Base-by-base conservation (phyloP, 108 stramenopile genomes). In the Stephanodiscus triporus region DNA sequence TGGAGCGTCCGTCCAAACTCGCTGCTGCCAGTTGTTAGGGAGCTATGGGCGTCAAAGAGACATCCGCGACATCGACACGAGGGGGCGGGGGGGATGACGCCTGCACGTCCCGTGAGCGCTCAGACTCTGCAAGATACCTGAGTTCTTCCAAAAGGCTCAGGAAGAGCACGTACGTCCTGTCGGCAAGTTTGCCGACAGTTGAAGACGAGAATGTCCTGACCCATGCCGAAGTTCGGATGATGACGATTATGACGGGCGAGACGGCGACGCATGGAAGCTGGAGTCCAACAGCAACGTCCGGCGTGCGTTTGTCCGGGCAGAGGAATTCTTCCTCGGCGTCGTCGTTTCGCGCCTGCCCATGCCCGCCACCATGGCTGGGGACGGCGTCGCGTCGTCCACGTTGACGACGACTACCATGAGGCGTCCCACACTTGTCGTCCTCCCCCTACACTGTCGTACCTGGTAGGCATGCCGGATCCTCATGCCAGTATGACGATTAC, bases 381-480 rank as follows among this genome's bases (percentile, higher is more conserved):
- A 63, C 17, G 53, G 75, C 19, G n/a, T n/a, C n/a, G n/a, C n/a
- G n/a, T n/a, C n/a, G n/a, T n/a, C n/a, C n/a, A n/a, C n/a, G n/a
- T n/a, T 43, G 11, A 26, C 27, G 22, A 27, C 56, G 14, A 43
- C 48, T 2, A 20, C 48, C 10, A 58, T 93, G 78, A 87, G 87
- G 70, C 84, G 94, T 63, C 94, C 91, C 20, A 86, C 91, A 0
- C 78, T 93, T 51, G 64, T 90, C 24, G 70, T 95, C 91, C 91
- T 13, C 81, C 82, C n/a, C 88, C 88, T 2, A 79, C 81, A n/a
- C 91, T 91, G 13, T 62, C 78, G 10, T 95, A 93, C 77, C 79
- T 93, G 7, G 61, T 70, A 0, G 80, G 78, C 36, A 85, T 95
- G 87, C 63, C 87, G 0, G 88, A 95, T 87, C 94, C 94, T 4